phyloP scores from a whole-genome alignment of 2,329 filamentous ascomycete genomes.

The Verticillium longisporum region DNA sequence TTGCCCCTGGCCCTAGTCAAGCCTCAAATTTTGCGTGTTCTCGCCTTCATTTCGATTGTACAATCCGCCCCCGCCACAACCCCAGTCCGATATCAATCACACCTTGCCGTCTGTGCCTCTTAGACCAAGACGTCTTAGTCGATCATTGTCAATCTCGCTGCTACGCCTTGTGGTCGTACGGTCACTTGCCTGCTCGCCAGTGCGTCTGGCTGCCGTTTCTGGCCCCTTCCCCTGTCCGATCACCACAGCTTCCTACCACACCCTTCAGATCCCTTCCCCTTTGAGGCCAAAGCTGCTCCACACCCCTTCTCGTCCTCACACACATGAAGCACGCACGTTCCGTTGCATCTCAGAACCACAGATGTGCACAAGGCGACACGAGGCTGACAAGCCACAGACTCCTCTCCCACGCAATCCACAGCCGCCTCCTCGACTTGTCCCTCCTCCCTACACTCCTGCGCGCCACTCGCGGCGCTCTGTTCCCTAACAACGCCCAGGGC shows the following conservation, averaged over 20 bases:
- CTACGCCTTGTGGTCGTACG: not conserved
- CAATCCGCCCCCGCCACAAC: not conserved
- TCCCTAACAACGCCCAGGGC: slow-evolving; percentile 76
- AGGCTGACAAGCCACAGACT: slow-evolving; percentile 34
- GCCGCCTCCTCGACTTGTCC: slow-evolving; percentile 54
- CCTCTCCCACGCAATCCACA: slow-evolving; percentile 50
- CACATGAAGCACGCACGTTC: slow-evolving; percentile 2
- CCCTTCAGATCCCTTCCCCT: slow-evolving; percentile 7
- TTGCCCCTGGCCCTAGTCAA: slow-evolving; percentile 2
- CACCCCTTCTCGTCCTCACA: slow-evolving; percentile 16
- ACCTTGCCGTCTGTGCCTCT: not conserved
- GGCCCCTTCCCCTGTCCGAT: not conserved
- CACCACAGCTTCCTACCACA: not conserved
- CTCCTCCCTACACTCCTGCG: slow-evolving; percentile 62
- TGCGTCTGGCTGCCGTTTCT: not conserved
- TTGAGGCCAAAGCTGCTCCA: not conserved
- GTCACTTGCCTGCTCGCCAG: not conserved
- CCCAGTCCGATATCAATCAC: not conserved
- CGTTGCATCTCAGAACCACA: not conserved
- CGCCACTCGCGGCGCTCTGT: slow-evolving; percentile 69
- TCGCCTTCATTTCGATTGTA: slow-evolving; percentile 2
- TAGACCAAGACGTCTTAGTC: not conserved
- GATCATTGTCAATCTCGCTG: not conserved
- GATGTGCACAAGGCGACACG: slow-evolving; percentile 5
- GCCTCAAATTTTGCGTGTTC: slow-evolving; percentile 5